Base-by-base conservation (phyloP, 768 basidiomycete species). In the Collybia nuda region DNA sequence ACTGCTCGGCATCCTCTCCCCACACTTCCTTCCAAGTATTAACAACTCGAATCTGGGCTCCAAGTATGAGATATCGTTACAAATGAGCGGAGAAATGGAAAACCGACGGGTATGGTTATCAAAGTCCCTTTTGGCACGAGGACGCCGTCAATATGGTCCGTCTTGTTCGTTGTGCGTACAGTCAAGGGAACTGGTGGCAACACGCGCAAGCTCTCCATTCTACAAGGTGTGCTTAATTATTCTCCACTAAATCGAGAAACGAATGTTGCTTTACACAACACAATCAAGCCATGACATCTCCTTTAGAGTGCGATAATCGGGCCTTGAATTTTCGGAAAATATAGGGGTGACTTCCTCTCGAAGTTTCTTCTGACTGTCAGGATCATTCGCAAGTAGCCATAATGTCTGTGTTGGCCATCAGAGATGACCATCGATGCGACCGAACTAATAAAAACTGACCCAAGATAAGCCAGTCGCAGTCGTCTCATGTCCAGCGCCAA, bases 311-410 rank as follows among this genome's bases (percentile, higher is more conserved):
- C 71, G 64, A 44, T 76, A 75, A 40, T 73, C 72, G 1, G 74
- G 73, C 26, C 67, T 64, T 2, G 67, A 53, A 40, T 69, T 66
- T 18, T 57, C 55, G 2, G 57, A 52, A 22, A 75, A 66, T 1
- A 80, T 51, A 0, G 75, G 70, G 0, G 65, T 57, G n/a, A 81
- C 63, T 62, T 87, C 84, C 3, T 75, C 73, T 4, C 84, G 75
- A 2, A 87, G 71, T 38, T 68, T 71, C 5, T 62, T 66, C 60
- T 85, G 84, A 43, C 71, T 64, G 17, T 72, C 69, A 3, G 67
- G 74, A 58, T 82, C 67, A 36, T 78, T 76, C 7, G 80, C 74
- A 12, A 85, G 72, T 19, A 79, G 67, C 78, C 79, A 81, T 6
- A 81, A 64, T 0, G 78, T 77, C 79, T 75, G 36, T 55, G 6